These are phyloP conservation scores for Phytophthora brassicae DNA, from an alignment of 352 stramenopile species.

Conservation along the genomic window DNA sequence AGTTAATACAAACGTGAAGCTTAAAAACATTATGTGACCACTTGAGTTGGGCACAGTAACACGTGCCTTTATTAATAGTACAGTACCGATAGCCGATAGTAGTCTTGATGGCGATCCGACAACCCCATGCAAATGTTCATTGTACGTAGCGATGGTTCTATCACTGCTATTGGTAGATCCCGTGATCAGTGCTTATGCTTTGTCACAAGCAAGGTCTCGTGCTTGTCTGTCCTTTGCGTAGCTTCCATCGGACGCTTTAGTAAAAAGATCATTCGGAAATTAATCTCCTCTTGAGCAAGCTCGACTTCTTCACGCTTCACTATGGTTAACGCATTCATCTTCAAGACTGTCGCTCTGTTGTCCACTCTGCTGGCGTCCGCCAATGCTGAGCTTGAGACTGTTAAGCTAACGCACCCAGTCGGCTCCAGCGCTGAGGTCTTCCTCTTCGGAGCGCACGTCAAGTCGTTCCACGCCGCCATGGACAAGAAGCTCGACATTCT, in stretches of 20 bases:
- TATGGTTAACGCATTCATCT: constrained; percentile 21
- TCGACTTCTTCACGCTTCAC: background rate
- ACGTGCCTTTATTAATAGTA: no score
- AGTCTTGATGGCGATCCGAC: constrained; percentile 12
- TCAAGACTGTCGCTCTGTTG: constrained; percentile 24
- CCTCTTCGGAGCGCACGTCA: constrained; percentile 79
- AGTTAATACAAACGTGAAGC: no score
- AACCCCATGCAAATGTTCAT: constrained; percentile 17
- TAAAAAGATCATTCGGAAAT: constrained; percentile 20
- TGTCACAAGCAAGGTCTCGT: constrained; percentile 1
- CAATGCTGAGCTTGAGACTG: constrained; percentile 40
- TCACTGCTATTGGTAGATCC: constrained; percentile 25
- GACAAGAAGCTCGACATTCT: constrained; percentile 61
- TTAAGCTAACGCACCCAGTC: constrained; percentile 56
- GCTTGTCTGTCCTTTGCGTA: no score
- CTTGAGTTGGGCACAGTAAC: no score
- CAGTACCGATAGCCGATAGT: no score
- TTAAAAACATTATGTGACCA: no score
- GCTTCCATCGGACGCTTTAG: no score
- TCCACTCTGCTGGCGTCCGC: background rate
- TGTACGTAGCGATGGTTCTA: no score
- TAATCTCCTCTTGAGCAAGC: constrained; percentile 19
- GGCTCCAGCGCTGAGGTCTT: constrained; percentile 70
- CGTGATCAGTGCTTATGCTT: constrained; percentile 23
- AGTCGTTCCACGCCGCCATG: constrained; percentile 49